Percentiles rank a stretch among this genome's conserved stretches.
These are phyloP conservation scores for Verticillium longisporum DNA, from an alignment of 2,329 filamentous ascomycete genomes.

Conservation along the genomic window DNA sequence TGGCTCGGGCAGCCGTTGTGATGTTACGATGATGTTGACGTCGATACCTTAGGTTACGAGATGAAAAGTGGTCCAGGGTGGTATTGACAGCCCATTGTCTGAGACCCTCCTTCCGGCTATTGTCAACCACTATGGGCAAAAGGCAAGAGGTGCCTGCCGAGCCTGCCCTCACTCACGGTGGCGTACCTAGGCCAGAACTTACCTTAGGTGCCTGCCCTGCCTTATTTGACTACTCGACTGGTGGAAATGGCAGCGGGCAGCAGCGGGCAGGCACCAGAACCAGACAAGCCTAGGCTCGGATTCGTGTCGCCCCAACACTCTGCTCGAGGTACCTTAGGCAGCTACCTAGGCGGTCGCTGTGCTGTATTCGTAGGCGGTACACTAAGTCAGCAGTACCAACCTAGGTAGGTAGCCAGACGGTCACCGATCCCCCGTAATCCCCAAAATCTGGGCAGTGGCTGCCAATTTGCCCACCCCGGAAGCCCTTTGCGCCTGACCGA, in stretches of 20 bases:
- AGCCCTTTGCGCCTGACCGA: background rate
- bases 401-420: background rate
- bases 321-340: too few relatives aligned
- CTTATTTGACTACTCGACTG: background rate
- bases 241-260: background rate
- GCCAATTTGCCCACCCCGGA: background rate
- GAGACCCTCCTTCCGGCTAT: background rate
- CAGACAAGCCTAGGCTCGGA: background rate
- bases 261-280: background rate
- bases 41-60: too few relatives aligned
- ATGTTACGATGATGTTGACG: background rate
- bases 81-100: background rate
- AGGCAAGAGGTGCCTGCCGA: background rate
- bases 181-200: too few relatives aligned
- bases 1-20: background rate
- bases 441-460: background rate
- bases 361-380: too few relatives aligned
- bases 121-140: background rate
- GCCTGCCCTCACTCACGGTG: background rate
- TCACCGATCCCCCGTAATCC: background rate
- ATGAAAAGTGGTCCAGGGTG: background rate
- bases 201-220: background rate
- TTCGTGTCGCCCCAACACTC: background rate
- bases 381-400: too few relatives aligned
- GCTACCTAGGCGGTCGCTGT: too few relatives aligned